These are phyloP conservation scores for Celoporthe dispersa DNA, from an alignment of 2,329 filamentous ascomycete genomes.

Conservation along the genomic window DNA sequence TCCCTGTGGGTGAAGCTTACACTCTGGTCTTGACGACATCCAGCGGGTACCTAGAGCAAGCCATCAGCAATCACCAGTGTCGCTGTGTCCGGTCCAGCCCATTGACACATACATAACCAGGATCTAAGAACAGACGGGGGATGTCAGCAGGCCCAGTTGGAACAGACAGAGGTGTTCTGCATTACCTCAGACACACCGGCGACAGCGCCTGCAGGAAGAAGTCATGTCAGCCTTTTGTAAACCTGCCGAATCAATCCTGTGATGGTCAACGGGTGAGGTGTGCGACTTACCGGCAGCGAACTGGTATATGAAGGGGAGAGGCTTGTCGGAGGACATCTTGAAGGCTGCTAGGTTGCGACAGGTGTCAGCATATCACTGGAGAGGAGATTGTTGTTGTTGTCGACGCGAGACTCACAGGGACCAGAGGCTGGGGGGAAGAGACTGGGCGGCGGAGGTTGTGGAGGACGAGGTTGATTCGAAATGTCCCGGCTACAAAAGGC, in stretches of 20 bases:
- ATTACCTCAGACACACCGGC: conserved; percentile 95
- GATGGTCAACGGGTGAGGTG: conserved; percentile 29
- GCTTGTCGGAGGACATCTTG: conserved; percentile 70
- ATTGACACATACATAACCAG: conserved; percentile 72
- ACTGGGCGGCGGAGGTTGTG: conserved; percentile 2
- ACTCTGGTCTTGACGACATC: conserved; percentile 98
- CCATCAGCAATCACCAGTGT: conserved; percentile 27
- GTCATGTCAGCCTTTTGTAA: conserved; percentile 35
- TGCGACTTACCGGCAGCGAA: conserved; percentile 79
- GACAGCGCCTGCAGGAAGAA: conserved; percentile 72
- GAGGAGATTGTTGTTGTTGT: background rate
- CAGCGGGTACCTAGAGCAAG: conserved; percentile 80
- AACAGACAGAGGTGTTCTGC: conserved; percentile 39
- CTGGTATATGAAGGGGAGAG: conserved; percentile 91
- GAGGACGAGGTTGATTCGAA: conserved; percentile 2
- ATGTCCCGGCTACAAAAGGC: conserved; percentile 6
- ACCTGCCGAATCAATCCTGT: conserved; percentile 29
- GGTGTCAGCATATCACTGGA: background rate
- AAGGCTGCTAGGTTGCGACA: conserved; percentile 29
- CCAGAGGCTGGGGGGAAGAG: conserved; percentile 12
- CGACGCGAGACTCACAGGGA: conserved; percentile 17
- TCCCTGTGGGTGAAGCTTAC: conserved; percentile 55
- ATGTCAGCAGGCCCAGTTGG: conserved; percentile 35
- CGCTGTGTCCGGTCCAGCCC: conserved; percentile 25
- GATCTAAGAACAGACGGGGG: conserved; percentile 61